Conservation (phyloP, 106 monocot genomes). For the Alisma plantagoaquatica region DNA sequence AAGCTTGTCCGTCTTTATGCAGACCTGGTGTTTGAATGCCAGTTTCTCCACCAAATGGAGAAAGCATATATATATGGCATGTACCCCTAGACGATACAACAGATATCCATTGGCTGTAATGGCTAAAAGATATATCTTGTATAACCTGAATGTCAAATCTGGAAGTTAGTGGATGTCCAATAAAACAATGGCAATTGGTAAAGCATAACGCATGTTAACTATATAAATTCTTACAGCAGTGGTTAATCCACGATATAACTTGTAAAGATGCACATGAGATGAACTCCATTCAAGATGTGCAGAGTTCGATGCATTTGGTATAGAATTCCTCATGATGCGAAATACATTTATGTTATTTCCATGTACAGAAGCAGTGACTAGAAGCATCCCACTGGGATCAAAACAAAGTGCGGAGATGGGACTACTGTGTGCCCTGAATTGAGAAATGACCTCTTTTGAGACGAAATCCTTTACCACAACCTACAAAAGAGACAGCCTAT, state of each 20-base stretch:
- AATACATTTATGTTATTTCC: constrained; percentile 96
- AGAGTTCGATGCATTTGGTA: constrained; percentile 42
- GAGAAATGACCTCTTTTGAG: constrained; percentile 73
- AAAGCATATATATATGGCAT: constrained; percentile 74
- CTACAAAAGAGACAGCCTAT: no score
- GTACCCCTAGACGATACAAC: constrained; percentile 86
- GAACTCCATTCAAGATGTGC: constrained; percentile 69
- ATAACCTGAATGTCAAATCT: constrained; percentile 49
- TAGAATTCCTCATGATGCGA: constrained; percentile 59
- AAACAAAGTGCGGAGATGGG: constrained; percentile 97
- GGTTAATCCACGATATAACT: constrained; percentile 90
- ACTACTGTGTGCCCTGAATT: constrained; percentile 91
- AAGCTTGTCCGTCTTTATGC: constrained; percentile 36
- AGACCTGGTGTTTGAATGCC: constrained; percentile 52
- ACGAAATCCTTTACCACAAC: constrained; percentile 85
- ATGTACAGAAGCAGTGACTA: constrained; percentile 88
- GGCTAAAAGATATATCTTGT: constrained; percentile 88
- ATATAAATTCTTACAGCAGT: constrained; percentile 53
- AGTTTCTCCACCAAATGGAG: constrained; percentile 91
- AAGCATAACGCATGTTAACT: background rate
- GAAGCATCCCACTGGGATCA: constrained; percentile 89
- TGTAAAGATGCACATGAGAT: constrained; percentile 91
- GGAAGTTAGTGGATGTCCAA: background rate
- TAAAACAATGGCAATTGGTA: background rate
- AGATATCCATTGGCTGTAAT: constrained; percentile 88